Evolutionary conservation across 2,329 filamentous ascomycete genomes (phyloP), one percentile per base, ranked within the genome.

Genomic region (Aspergillus felis): DNA sequence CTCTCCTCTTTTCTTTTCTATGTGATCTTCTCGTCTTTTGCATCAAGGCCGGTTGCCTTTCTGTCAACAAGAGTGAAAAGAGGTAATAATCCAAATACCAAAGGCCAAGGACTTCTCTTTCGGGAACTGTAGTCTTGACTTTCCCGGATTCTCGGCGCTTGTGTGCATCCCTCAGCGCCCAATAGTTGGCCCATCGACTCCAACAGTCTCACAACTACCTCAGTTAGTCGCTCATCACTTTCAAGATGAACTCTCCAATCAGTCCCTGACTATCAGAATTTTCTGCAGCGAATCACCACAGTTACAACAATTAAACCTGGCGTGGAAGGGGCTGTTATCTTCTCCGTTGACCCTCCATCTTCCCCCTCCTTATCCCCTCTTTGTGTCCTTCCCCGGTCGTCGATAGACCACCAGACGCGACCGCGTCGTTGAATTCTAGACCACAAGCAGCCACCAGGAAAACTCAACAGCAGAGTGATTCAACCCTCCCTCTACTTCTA

Each of bases 131-230:
- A 6, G 10, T 10, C 9, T 47, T 12, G 44, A 47, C 8, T 14
- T 24, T 47, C 12, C 41, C 44, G 44, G 44, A 14, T 17, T 47
- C 44, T 47, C 20, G 44, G 44, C 44, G 44, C 44, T 47, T 47
- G 44, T 25, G 20, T 47, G 22, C 20, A 22, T 25, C 24, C 22
- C 22, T 47, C 22, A 47, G 44, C 24, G 24, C 44, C 44, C 44
- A 47, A 47, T 25, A 25, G 22, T 47, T 24, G 10, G 8, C 22
- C 42, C 42, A 46, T 20, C 42, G 5, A 46, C 42, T 25, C 44
- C 24, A 47, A 6, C 12, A 27, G 44, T 47, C 24, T 24, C 55
- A 53, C 56, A 50, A 35, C 41, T 41, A 52, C 55, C 42, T 47
- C 22, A 24, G 44, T 47, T 27, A 47, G 44, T 47, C 42, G 42